Evolutionary conservation across 2,329 filamentous ascomycete genomes (phyloP), one percentile per base, ranked within the genome.

Genomic region (Alternaria rosae): DNA sequence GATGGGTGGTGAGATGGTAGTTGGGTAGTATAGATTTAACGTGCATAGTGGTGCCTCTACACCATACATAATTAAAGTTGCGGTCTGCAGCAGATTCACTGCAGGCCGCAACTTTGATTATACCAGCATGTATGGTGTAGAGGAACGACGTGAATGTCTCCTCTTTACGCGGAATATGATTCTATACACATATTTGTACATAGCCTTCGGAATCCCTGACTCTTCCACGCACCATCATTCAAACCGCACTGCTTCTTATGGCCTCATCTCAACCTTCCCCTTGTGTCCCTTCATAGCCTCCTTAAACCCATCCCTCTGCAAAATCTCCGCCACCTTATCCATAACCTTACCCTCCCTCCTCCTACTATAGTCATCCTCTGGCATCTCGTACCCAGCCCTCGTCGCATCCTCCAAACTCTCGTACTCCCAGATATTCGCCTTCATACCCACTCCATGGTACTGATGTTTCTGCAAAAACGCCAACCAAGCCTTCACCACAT

Each of bases 391-490:
- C 8, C 74, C 76, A 9, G 74, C 74, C 51, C 70, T 66, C 44
- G 70, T 74, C 13, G 75, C 76, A 6, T 57, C 60, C 54, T 78
- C 90, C 61, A 94, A 77, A 59, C 87, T 86, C 73, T 91, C 89
- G 80, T 92, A 94, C 76, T 97, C 92, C 89, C 92, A 99, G 52
- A 98, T 87, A 78, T 99, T 97, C 55, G 95, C 95, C 86, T 99
- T 99, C 93, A 99, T 96, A 73, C 95, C 95, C 42, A 98, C 90
- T n/a, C 95, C 95, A 70, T 96, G 92, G 78, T 95, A 97, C 43
- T 93, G 92, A 77, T 97, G 91, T 81, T 97, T 97, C 75, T 92
- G 88, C 76, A 99, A 79, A 77, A 97, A 98, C 0, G 93, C 93
- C 61, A 99, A 83, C 95, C 95, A 99, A 26, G 94, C 80, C 80